Evolutionary conservation across 2,329 filamentous ascomycete genomes (phyloP).

Genomic region (Drechslera avenae): DNA sequence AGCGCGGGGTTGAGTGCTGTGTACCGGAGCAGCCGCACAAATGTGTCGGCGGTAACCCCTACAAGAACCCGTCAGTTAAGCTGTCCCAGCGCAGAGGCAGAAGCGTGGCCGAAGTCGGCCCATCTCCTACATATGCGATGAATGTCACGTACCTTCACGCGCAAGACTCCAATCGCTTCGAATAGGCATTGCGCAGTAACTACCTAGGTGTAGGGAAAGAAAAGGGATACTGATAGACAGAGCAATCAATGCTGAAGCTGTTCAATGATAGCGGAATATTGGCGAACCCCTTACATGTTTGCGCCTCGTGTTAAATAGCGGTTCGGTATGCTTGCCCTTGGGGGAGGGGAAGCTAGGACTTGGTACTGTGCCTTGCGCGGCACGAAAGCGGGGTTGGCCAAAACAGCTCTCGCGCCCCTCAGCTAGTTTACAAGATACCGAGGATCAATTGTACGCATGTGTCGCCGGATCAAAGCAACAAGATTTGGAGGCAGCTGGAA

Average conservation of each 20-base stretch:
- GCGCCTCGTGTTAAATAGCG: not conserved
- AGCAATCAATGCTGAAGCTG: not conserved
- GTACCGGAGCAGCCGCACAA: constrained; percentile 62
- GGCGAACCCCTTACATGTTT: not conserved
- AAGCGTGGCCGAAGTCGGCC: not conserved
- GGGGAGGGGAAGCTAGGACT: not conserved
- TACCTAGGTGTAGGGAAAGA: not conserved
- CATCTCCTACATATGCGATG: not conserved
- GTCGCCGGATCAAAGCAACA: not conserved
- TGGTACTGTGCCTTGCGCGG: not conserved
- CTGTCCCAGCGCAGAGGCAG: not conserved
- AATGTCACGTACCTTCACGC: constrained; percentile 43
- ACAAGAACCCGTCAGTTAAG: not conserved
- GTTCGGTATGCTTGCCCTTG: not conserved
- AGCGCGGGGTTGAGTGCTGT: constrained; percentile 69
- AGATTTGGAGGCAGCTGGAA: not conserved
- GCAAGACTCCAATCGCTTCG: constrained; percentile 46
- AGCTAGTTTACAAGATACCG: constrained; percentile 1
- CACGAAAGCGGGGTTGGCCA: constrained; percentile 2
- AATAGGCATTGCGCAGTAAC: constrained; percentile 41
- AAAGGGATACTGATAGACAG: no score
- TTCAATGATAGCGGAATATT: not conserved
- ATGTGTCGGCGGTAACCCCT: constrained; percentile 59
- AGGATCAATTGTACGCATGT: not conserved
- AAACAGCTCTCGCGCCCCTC: not conserved